Evolutionary conservation across 345 rosid genomes (phyloP).

Genomic region (Theobroma cacao): DNA sequence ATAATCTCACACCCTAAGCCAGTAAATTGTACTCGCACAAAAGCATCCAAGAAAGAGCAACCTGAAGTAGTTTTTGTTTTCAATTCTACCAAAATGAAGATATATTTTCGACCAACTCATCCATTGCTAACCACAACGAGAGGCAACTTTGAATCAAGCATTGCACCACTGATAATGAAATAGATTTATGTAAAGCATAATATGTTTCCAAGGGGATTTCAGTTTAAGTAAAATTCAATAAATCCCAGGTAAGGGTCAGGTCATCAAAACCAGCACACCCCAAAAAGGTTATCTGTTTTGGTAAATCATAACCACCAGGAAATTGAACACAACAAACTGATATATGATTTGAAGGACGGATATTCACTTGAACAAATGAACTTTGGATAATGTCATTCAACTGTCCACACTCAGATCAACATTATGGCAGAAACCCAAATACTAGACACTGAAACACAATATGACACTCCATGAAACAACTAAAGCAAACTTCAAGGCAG

Average conservation of each 20-base stretch:
- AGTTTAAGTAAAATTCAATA: background rate
- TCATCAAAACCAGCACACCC: background rate
- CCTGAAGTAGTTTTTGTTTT: too few species aligned
- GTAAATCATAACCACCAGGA: background rate
- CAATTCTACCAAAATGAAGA: too few species aligned
- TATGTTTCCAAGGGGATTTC: background rate
- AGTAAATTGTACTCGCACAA: too few species aligned
- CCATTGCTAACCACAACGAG: too few species aligned
- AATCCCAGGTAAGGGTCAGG: background rate
- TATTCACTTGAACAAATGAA: background rate
- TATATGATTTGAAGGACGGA: background rate
- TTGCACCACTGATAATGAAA: too few species aligned
- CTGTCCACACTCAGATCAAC: background rate
- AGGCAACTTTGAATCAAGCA: too few species aligned
- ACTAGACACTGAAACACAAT: background rate
- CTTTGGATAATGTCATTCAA: background rate
- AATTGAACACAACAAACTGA: background rate
- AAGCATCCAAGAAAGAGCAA: too few species aligned
- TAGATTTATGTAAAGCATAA: background rate
- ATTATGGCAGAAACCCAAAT: background rate
- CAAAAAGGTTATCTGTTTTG: background rate
- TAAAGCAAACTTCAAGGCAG: background rate
- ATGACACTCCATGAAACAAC: background rate
- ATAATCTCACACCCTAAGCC: too few species aligned
- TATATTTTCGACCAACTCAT: too few species aligned